phyloP scores from a whole-genome alignment of 805 yeast genomes.

The Suhomyces kilbournensis region DNA sequence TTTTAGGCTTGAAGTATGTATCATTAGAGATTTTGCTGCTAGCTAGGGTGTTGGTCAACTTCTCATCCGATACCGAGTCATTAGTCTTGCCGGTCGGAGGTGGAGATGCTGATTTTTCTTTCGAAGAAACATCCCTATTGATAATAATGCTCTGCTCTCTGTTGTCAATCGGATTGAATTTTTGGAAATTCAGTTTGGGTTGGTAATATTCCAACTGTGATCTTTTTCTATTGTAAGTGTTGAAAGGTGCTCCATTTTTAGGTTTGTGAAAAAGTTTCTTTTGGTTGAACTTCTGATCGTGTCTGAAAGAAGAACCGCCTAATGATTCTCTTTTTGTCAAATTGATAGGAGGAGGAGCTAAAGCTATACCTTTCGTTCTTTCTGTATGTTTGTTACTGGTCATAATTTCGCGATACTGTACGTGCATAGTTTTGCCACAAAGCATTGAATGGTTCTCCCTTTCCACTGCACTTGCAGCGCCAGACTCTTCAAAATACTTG shows the following conservation, averaged over 20 bases:
- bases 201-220: slow-evolving; percentile 2
- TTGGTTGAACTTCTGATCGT: not conserved
- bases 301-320: not conserved
- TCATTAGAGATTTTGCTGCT: not conserved
- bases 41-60: not conserved
- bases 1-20: not conserved
- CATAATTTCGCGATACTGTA: slow-evolving; percentile 64
- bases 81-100: slow-evolving; percentile 1
- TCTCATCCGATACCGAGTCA: not conserved
- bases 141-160: not conserved
- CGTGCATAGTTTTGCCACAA: slow-evolving; percentile 73
- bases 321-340: slow-evolving; percentile 21
- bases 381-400: slow-evolving; percentile 1
- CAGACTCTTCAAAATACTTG: slow-evolving; percentile 56
- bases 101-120: not conserved
- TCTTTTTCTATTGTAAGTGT: slow-evolving; percentile 3
- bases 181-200: slow-evolving; percentile 4
- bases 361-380: slow-evolving; percentile 36
- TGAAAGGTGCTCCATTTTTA: slow-evolving; percentile 9
- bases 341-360: slow-evolving; percentile 84
- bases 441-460: slow-evolving; percentile 79
- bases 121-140: not conserved
- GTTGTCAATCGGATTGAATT: not conserved
- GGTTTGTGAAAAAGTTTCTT: slow-evolving; percentile 2
- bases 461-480: slow-evolving; percentile 87